Conservation (phyloP, 176 grass and related monocot genomes). For the Elaeis guineensis region DNA sequence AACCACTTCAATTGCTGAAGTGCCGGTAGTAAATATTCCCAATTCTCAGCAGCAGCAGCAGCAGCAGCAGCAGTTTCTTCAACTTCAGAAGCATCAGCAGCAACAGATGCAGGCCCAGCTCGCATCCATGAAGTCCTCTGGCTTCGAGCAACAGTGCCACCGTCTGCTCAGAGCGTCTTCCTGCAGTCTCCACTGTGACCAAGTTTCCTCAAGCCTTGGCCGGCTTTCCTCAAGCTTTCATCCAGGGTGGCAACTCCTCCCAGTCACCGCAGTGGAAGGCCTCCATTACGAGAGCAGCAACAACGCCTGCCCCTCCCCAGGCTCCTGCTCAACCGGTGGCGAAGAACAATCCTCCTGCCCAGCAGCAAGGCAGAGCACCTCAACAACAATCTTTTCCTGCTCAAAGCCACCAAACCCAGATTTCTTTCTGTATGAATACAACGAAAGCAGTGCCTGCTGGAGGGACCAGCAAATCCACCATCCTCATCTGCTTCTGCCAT, state of each 20-base stretch:
- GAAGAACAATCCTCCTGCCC: conserved; percentile 53
- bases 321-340: conserved; percentile 29
- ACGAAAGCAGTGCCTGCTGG: conserved; percentile 49
- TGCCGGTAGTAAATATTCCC: too few relatives aligned
- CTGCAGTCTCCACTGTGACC: conserved; percentile 4
- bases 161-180: conserved; percentile 28
- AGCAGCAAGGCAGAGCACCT: conserved; percentile 52
- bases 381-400: conserved; percentile 39
- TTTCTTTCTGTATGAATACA: conserved; percentile 50
- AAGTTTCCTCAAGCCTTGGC: conserved; percentile 38
- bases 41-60: conserved; percentile 20
- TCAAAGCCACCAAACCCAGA: conserved; percentile 60
- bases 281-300: conserved; percentile 39
- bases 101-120: conserved; percentile 36
- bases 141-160: conserved; percentile 36
- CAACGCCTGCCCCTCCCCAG: conserved; percentile 22
- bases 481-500: conserved; percentile 53
- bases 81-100: conserved; percentile 31
- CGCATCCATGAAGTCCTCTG: conserved; percentile 52
- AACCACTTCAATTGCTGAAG: too few relatives aligned
- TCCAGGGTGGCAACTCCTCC: conserved; percentile 38
- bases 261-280: conserved; percentile 69
- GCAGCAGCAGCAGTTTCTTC: conserved; percentile 20
- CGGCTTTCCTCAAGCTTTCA: conserved; percentile 36
- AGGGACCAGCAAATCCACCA: conserved; percentile 36